These are phyloP conservation scores for Cystobasidiaceae sp. DNA, from an alignment of 1,284 basidiomycete genomes.

Conservation along the genomic window DNA sequence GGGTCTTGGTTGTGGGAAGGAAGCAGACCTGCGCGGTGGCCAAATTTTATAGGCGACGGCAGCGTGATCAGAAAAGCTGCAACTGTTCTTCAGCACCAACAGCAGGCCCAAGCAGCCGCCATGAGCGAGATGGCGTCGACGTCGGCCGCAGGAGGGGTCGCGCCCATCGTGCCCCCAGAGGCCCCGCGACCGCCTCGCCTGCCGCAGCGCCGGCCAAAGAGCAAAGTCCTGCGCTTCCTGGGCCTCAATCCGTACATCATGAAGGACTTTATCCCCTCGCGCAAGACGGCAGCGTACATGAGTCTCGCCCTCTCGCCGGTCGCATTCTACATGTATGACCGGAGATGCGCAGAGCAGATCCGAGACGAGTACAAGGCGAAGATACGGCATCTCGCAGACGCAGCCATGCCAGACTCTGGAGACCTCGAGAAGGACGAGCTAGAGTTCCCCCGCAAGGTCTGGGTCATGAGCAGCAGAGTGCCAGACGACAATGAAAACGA, in stretches of 20 bases:
- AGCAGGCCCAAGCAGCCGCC: too few species aligned
- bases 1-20: not conserved
- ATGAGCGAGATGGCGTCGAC: too few species aligned
- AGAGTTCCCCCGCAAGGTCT: constrained; percentile 72
- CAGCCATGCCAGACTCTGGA: constrained; percentile 12
- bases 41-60: not conserved
- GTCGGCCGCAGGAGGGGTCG: too few species aligned
- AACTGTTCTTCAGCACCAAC: not conserved
- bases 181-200: not conserved
- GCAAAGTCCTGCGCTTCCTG: constrained; percentile 23
- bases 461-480: constrained; percentile 82
- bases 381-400: constrained; percentile 19
- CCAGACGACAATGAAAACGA: constrained; percentile 92
- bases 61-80: not conserved
- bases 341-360: constrained; percentile 20
- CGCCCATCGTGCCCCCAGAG: not conserved
- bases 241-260: constrained; percentile 24
- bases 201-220: constrained; percentile 7
- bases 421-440: constrained; percentile 9
- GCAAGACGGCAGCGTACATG: constrained; percentile 25
- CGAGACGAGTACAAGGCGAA: constrained; percentile 16
- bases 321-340: constrained; percentile 23
- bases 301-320: constrained; percentile 20
- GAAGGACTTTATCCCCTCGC: constrained; percentile 14
- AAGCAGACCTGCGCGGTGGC: not conserved